Percentiles rank a stretch among this genome's conserved stretches.
These are phyloP conservation scores for Penicillium glabrum DNA, from an alignment of 2,329 filamentous ascomycete genomes.

Conservation along the genomic window DNA sequence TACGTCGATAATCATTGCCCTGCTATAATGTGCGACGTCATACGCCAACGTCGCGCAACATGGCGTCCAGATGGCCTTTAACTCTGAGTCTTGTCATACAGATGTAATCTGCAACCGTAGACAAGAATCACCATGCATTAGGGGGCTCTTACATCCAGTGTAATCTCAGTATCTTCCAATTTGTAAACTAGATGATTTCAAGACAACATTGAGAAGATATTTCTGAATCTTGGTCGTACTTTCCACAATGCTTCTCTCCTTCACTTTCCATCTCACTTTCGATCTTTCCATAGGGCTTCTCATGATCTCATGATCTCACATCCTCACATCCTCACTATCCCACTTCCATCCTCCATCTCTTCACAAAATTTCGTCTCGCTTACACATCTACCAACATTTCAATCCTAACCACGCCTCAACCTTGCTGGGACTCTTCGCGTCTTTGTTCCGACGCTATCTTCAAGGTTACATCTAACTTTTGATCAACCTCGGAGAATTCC, in stretches of 20 bases:
- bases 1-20: background rate
- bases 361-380: too few species aligned
- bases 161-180: background rate
- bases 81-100: background rate
- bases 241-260: too few species aligned
- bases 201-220: background rate
- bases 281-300: background rate
- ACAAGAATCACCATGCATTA: background rate
- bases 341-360: background rate
- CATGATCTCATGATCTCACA: too few species aligned
- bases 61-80: background rate
- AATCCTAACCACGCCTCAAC: background rate
- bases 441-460: too few species aligned
- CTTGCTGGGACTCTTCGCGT: background rate
- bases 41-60: background rate
- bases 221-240: background rate
- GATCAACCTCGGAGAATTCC: too few species aligned
- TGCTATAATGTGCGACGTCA: background rate
- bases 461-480: too few species aligned
- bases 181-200: background rate
- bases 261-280: background rate
- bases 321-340: background rate
- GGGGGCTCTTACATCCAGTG: background rate
- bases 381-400: too few species aligned
- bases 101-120: background rate